Percentiles rank a stretch among this genome's conserved stretches.
Conservation (phyloP, 148 eudicot species). For the Vaccinium darrowii region DNA sequence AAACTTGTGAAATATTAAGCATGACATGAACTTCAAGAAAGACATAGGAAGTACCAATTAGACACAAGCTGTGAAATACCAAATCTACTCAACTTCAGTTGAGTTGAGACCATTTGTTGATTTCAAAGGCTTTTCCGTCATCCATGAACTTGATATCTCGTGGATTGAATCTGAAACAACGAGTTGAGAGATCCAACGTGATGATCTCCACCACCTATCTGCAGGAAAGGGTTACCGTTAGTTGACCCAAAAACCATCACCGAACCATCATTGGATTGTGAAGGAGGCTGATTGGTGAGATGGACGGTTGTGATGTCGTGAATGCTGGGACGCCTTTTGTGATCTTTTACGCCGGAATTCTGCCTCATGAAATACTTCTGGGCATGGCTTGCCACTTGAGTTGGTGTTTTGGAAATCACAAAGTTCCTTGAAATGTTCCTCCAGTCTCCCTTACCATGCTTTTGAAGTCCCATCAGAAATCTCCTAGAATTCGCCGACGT, state of each 20-base stretch:
- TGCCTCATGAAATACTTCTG: conserved; percentile 90
- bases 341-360: conserved; percentile 64
- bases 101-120: neutral
- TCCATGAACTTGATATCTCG: conserved; percentile 25
- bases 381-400: conserved; percentile 98
- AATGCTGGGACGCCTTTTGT: conserved; percentile 81
- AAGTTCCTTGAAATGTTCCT: conserved; percentile 83
- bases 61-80: neutral
- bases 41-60: neutral
- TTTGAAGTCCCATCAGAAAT: conserved; percentile 76
- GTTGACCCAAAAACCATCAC: conserved; percentile 33
- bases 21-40: neutral
- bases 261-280: conserved; percentile 33
- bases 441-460: conserved; percentile 97
- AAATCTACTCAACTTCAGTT: neutral
- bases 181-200: conserved; percentile 19
- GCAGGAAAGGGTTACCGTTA: conserved; percentile 7
- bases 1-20: neutral
- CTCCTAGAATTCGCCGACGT: conserved; percentile 42
- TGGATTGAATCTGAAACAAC: conserved; percentile 31
- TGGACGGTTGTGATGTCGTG: conserved; percentile 85
- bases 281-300: conserved; percentile 24
- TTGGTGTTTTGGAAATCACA: conserved; percentile 77
- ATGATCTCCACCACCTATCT: conserved; percentile 9
- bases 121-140: neutral